Evolutionary conservation across 2,329 filamentous ascomycete species (phyloP).

Genomic region (Alternaria triticimaculans): DNA sequence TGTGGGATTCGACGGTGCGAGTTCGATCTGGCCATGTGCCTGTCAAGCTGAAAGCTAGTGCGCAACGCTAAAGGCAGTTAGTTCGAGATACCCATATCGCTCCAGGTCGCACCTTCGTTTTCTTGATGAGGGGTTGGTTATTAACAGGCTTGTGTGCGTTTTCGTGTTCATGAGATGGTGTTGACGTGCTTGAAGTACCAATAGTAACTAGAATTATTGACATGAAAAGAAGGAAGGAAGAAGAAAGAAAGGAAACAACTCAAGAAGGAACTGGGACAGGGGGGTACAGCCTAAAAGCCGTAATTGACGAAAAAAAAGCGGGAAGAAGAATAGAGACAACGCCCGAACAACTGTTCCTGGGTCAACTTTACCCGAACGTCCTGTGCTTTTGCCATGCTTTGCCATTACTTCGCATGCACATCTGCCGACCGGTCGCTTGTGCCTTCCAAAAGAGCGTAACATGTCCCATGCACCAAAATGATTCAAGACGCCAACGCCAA

Average conservation of each 20-base stretch:
- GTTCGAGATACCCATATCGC: background rate
- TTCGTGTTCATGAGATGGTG: background rate
- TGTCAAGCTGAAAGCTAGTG: background rate
- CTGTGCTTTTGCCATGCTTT: background rate
- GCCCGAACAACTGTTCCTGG: background rate
- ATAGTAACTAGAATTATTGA: background rate
- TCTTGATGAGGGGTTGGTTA: background rate
- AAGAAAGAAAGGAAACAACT: background rate
- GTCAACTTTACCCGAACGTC: background rate
- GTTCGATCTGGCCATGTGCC: background rate
- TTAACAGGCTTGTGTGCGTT: background rate
- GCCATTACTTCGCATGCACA: background rate
- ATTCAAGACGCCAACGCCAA: conserved; percentile 18
- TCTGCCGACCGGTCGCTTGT: background rate
- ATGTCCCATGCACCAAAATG: background rate
- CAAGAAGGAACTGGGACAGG: background rate
- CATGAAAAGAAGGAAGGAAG: background rate
- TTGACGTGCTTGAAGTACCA: background rate
- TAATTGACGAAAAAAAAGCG: background rate
- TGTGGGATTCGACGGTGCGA: conserved; percentile 7
- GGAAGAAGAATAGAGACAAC: background rate
- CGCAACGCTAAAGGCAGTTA: background rate
- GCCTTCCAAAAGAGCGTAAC: conserved; percentile 1
- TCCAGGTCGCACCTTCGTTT: background rate
- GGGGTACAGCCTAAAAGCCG: background rate